Base-by-base conservation (phyloP, 306 rosid genomes). In the Styphnolobium japonicum region DNA sequence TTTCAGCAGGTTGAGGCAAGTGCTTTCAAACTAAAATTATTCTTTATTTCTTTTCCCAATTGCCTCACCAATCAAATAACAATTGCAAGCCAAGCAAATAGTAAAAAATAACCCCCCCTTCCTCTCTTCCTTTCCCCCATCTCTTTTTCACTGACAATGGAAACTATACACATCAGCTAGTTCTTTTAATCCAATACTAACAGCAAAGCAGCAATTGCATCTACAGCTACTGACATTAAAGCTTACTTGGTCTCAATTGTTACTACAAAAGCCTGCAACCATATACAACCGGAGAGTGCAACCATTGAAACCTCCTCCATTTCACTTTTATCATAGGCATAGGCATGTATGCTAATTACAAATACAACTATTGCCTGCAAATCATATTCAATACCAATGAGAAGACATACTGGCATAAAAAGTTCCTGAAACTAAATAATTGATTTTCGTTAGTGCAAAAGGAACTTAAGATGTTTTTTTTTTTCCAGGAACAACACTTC, bases 181-280 rank as follows among this genome's bases (percentile, higher is more conserved):
- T 42, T 61, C 63, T 79, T 67, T 75, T 16, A 51, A 51, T 53
- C 49, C 58, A 15, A 16, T 42, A 75, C 29, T 15, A 45, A 70
- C 31, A 27, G 43, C 5, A 56, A 22, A 62, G 61, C 39, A 53
- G 60, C 56, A 62, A 43, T 31, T 23, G 72, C 58, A 79, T 78
- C 43, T 53, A 58, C 69, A 40, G 19, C 51, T 39, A 45, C 22
- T 29, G 43, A 42, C 63, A 58, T 29, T 78, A 29, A 53, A 80
- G 79, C 99, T 87, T 91, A 95, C 99, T 90, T 95, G 82, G 99
- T 95, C 83, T 95, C 99, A 86, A 93, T 82, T 66, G 88, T 65
- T 84, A 95, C 88, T 11, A 95, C 98, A 85, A 93, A 90, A 82
- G 97, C 99, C 84, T 95, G 99, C 92, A 95, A 84, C 99, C 99